These are phyloP conservation scores for Xylaria sp. DNA, from an alignment of 495 filamentous ascomycete genomes.

Conservation along the genomic window DNA sequence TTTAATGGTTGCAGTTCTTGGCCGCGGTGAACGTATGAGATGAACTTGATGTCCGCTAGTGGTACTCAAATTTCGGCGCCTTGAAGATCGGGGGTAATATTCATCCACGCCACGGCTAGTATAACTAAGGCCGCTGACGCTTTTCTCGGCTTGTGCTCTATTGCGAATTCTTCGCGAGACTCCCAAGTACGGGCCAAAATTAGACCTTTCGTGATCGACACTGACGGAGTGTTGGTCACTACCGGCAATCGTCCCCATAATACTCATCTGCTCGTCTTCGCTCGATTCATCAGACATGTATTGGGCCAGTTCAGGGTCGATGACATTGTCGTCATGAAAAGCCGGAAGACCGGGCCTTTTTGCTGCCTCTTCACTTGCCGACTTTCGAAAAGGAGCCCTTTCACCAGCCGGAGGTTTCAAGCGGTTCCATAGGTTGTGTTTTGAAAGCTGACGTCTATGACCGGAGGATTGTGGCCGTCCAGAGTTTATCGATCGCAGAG, in stretches of 20 bases:
- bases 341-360: constrained; percentile 76
- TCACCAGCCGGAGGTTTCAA: constrained; percentile 63
- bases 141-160: constrained; percentile 70
- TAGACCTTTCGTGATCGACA: constrained; percentile 56
- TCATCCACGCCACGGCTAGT: constrained; percentile 61
- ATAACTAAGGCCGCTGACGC: constrained; percentile 65
- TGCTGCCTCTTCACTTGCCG: constrained; percentile 66
- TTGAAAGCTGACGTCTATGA: constrained; percentile 85
- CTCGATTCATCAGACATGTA: constrained; percentile 96
- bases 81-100: constrained; percentile 63
- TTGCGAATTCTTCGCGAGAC: constrained; percentile 77
- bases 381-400: constrained; percentile 87
- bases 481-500: constrained; percentile 77
- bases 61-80: constrained; percentile 80
- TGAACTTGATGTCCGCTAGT: constrained; percentile 68
- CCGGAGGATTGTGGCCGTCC: constrained; percentile 74
- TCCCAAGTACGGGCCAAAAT: constrained; percentile 60
- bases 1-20: constrained; percentile 52
- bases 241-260: constrained; percentile 73
- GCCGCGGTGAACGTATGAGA: constrained; percentile 71
- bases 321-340: constrained; percentile 97
- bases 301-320: constrained; percentile 92
- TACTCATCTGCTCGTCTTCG: constrained; percentile 88
- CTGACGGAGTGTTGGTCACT: constrained; percentile 50
- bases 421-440: constrained; percentile 76